Percentiles rank a stretch among this genome's conserved stretches.
Conservation (phyloP, 2,329 filamentous ascomycete species). For the Cordyceps javanica region DNA sequence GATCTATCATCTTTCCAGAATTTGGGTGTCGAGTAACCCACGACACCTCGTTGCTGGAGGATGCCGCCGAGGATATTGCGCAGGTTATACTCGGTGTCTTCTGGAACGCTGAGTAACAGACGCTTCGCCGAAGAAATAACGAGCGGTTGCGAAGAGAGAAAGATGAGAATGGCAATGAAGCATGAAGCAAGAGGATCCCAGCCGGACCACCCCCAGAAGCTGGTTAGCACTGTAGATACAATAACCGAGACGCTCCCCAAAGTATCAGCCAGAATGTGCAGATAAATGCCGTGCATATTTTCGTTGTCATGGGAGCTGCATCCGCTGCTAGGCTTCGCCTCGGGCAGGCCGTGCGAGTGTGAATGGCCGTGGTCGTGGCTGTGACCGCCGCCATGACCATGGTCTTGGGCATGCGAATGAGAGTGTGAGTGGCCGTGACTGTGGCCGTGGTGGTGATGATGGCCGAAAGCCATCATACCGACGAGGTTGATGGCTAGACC, state of each 20-base stretch:
- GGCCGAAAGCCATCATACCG: conserved; percentile 79
- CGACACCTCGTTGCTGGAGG: conserved; percentile 73
- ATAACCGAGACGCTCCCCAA: conserved; percentile 93
- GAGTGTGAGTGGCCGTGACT: conserved; percentile 28
- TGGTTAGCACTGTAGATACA: conserved; percentile 79
- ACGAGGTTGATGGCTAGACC: conserved; percentile 88
- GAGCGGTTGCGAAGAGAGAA: conserved; percentile 83
- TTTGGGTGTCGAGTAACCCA: conserved; percentile 77
- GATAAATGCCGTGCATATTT: conserved; percentile 95
- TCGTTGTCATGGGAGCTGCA: conserved; percentile 70
- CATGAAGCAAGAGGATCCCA: conserved; percentile 95
- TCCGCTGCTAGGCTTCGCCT: conserved; percentile 25
- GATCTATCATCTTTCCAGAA: conserved; percentile 83
- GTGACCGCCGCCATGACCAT: conserved; percentile 35
- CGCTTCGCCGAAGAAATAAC: conserved; percentile 79
- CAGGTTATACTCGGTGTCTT: conserved; percentile 78
- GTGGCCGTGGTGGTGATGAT: conserved; percentile 49
- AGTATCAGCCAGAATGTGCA: conserved; percentile 92
- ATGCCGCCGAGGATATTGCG: conserved; percentile 82
- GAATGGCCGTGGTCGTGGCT: conserved; percentile 31
- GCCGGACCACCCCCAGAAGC: conserved; percentile 82
- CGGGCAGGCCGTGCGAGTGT: conserved; percentile 35
- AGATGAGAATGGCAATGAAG: conserved; percentile 87
- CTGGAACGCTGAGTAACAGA: conserved; percentile 77
- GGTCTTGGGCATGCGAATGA: conserved; percentile 36